Percentiles rank a stretch among this genome's conserved stretches.
Conservation (phyloP, 352 stramenopile species). For the Globisporangium ultimum region DNA sequence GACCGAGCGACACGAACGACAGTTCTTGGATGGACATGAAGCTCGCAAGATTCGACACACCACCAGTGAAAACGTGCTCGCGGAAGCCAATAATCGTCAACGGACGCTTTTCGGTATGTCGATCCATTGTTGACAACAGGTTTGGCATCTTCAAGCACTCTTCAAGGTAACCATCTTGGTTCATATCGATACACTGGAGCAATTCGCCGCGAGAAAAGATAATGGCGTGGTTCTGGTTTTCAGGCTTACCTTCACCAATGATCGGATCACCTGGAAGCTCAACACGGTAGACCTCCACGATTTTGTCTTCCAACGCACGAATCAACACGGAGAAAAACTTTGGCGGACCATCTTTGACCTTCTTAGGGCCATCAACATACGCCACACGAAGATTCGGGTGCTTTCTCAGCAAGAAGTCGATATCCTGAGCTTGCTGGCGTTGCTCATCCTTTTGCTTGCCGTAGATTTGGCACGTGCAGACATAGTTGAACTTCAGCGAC, state of each 20-base stretch:
- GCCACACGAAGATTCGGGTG: slow-evolving; percentile 72
- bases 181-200: slow-evolving; percentile 91
- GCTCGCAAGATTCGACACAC: slow-evolving; percentile 77
- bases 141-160: slow-evolving; percentile 83
- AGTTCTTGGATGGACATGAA: slow-evolving; percentile 89
- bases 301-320: slow-evolving; percentile 62
- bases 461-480: slow-evolving; percentile 88
- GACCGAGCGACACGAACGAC: slow-evolving; percentile 79
- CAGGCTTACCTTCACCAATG: slow-evolving; percentile 84
- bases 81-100: slow-evolving; percentile 85
- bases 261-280: slow-evolving; percentile 84
- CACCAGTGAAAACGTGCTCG: slow-evolving; percentile 83
- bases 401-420: slow-evolving; percentile 79
- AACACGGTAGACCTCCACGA: slow-evolving; percentile 80
- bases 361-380: slow-evolving; percentile 86
- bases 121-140: slow-evolving; percentile 76
- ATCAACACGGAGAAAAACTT: slow-evolving; percentile 87
- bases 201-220: slow-evolving; percentile 85
- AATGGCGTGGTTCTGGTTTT: slow-evolving; percentile 89
- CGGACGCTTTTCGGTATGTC: slow-evolving; percentile 58
- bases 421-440: slow-evolving; percentile 67
- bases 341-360: slow-evolving; percentile 79
- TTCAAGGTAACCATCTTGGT: slow-evolving; percentile 85
- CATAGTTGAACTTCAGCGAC: slow-evolving; percentile 86
- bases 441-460: slow-evolving; percentile 86